Base-by-base conservation (phyloP, 345 rosid species). In the Triadica sebifera region DNA sequence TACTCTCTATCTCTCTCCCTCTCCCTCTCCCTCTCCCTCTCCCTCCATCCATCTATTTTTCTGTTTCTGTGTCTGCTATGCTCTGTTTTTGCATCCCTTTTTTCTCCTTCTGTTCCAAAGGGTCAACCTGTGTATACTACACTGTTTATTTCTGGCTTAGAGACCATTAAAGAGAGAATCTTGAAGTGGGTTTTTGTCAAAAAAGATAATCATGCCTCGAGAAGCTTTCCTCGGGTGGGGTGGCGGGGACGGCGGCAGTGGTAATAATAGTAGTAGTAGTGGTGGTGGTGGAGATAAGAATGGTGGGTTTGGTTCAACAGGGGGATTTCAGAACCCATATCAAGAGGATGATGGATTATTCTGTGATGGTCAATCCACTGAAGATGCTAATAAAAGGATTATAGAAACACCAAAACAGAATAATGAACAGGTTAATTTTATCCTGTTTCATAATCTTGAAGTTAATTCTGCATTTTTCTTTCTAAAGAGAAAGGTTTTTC, bases 351-450 rank as follows among this genome's bases (percentile, higher is more conserved):
- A 37, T 10, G 5, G n/a, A 22, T 15, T 34, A 43, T 22, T 16
- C 1, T 34, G 8, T 24, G 67, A 7, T 22, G 8, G 12, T 59
- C 5, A 73, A 12, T 51, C 60, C 45, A 69, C 8, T 69, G 60
- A 52, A 69, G 72, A 29, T 16, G 58, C 56, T 12, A 51, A 63
- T 53, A 20, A 62, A 3, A 50, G 19, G 37, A 73, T 73, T 38
- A 49, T 3, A 15, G 38, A 62, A 12, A 4, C 61, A 12, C 61
- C 39, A n/a, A 62, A 50, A 50, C 8, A 1, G 29, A 51, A 22
- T 38, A 0, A 10, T 38, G 37, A 73, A 19, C 51, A 73, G 75
- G 75, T 73, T 63, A 16, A 16, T 11, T 37, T 6, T 34, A 7
- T 70, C 51, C 16, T 43, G 0, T 4, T 3, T 13, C 10, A 20